Evolutionary conservation across 2,329 filamentous ascomycete species (phyloP).

Genomic region (Hortaea werneckii): DNA sequence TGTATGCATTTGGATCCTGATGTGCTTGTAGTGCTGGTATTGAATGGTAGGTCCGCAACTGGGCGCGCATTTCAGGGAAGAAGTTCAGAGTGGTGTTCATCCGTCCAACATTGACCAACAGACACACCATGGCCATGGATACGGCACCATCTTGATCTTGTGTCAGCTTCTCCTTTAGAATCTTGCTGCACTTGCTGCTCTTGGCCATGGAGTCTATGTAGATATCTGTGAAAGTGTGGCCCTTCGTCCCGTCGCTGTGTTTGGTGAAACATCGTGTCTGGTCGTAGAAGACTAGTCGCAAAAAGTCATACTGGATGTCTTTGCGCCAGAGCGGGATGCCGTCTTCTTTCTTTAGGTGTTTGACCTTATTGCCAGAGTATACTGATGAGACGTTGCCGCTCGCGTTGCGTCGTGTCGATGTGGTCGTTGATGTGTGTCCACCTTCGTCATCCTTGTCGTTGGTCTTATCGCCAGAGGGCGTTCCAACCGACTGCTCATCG

Average conservation of each 20-base stretch:
- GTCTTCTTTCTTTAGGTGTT: slow-evolving; percentile 80
- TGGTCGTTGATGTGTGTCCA: slow-evolving; percentile 39
- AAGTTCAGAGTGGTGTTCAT: slow-evolving; percentile 99
- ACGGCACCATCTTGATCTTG: slow-evolving; percentile 86
- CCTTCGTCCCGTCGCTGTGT: slow-evolving; percentile 71
- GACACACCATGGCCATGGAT: slow-evolving; percentile 98
- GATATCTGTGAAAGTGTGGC: slow-evolving; percentile 74
- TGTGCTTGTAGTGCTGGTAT: slow-evolving; percentile 93
- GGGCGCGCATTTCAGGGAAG: slow-evolving; percentile 98
- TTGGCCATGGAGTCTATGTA: slow-evolving; percentile 98
- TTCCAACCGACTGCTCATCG: slow-evolving; percentile 4
- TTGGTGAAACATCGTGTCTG: slow-evolving; percentile 75
- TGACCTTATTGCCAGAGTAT: slow-evolving; percentile 65
- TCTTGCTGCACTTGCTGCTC: slow-evolving; percentile 98
- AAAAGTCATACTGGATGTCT: slow-evolving; percentile 82
- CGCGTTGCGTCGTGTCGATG: slow-evolving; percentile 49
- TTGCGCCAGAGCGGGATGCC: slow-evolving; percentile 77
- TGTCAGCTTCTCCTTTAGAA: slow-evolving; percentile 89
- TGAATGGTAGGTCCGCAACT: slow-evolving; percentile 92
- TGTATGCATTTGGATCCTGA: slow-evolving; percentile 92
- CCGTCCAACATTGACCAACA: slow-evolving; percentile 90
- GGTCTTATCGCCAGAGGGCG: slow-evolving; percentile 1
- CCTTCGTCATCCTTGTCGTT: slow-evolving; percentile 11
- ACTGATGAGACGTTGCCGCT: slow-evolving; percentile 57
- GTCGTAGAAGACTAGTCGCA: slow-evolving; percentile 70